A percentile compares a stretch with the other conserved stretches of the same genome.
Evolutionary conservation across 768 basidiomycete genomes (phyloP).

Genomic region (Tylopilus vinaceipallidus): DNA sequence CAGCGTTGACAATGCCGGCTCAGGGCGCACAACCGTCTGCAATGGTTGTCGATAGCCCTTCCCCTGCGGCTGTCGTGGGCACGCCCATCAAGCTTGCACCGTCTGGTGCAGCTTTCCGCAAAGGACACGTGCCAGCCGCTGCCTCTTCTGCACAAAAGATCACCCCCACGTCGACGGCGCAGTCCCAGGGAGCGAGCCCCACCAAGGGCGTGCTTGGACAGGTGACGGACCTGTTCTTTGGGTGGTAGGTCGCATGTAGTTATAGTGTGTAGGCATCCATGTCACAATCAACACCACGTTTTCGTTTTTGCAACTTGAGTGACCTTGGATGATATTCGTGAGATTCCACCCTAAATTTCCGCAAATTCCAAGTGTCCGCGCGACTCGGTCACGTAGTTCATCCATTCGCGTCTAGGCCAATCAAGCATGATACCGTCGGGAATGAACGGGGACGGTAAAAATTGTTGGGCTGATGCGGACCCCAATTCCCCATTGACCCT

Average conservation of each 20-base stretch:
- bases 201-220: slow-evolving; percentile 67
- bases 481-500: too few species aligned
- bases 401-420: too few species aligned
- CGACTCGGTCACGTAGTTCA: too few species aligned
- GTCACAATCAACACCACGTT: not conserved
- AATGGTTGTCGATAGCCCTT: slow-evolving; percentile 48
- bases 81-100: slow-evolving; percentile 75
- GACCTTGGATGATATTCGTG: too few species aligned
- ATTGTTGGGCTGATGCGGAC: too few species aligned
- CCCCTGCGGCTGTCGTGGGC: slow-evolving; percentile 47
- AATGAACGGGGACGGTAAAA: too few species aligned
- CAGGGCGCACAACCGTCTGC: slow-evolving; percentile 33
- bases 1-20: slow-evolving; percentile 2
- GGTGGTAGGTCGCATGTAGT: slow-evolving; percentile 52
- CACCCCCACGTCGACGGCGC: slow-evolving; percentile 5
- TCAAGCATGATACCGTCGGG: too few species aligned
- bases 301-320: too few species aligned
- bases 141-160: slow-evolving; percentile 25
- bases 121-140: slow-evolving; percentile 33
- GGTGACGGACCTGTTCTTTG: slow-evolving; percentile 78
- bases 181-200: slow-evolving; percentile 33
- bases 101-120: slow-evolving; percentile 69
- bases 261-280: not conserved
- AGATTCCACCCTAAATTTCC: too few species aligned
- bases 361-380: too few species aligned